Conservation (phyloP, 441 rosid species). For the Omphalea diandra region DNA sequence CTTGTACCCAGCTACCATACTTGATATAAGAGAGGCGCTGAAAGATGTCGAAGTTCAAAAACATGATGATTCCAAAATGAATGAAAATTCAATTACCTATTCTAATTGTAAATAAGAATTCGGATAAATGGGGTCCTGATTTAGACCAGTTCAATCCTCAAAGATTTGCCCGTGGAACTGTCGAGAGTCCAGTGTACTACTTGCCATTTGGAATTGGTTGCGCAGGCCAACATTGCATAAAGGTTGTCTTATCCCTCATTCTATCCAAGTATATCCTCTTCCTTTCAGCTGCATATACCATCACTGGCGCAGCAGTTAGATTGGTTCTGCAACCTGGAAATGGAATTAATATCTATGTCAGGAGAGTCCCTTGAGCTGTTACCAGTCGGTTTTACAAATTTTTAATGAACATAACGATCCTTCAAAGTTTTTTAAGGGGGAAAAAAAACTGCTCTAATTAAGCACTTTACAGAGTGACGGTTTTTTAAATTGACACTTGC, state of each 20-base stretch:
- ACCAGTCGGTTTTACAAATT: too few species aligned
- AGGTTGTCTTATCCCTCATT: constrained; percentile 41
- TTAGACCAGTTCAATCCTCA: constrained; percentile 42
- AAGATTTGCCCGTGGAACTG: constrained; percentile 39
- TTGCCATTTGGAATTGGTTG: constrained; percentile 48
- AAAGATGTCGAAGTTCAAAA: constrained; percentile 37
- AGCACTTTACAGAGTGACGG: too few species aligned
- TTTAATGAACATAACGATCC: too few species aligned
- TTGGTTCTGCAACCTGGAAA: constrained; percentile 39
- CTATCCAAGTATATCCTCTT: constrained; percentile 37
- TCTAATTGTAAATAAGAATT: constrained; percentile 33
- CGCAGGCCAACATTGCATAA: constrained; percentile 50
- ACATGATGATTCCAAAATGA: constrained; percentile 37
- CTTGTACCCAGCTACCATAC: constrained; percentile 41
- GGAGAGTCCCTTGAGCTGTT: constrained; percentile 2
- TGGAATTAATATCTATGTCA: constrained; percentile 33
- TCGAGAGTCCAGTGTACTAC: constrained; percentile 38
- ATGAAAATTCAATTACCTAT: constrained; percentile 38
- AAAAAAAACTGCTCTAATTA: too few species aligned
- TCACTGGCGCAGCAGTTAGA: constrained; percentile 41
- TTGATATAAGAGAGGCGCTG: constrained; percentile 24
- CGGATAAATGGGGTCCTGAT: constrained; percentile 42
- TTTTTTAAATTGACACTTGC: too few species aligned
- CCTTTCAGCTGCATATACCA: constrained; percentile 39
- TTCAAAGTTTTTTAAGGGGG: too few species aligned